These are phyloP conservation scores for Pleurotus djamor DNA, from an alignment of 768 basidiomycete species.

Conservation along the genomic window DNA sequence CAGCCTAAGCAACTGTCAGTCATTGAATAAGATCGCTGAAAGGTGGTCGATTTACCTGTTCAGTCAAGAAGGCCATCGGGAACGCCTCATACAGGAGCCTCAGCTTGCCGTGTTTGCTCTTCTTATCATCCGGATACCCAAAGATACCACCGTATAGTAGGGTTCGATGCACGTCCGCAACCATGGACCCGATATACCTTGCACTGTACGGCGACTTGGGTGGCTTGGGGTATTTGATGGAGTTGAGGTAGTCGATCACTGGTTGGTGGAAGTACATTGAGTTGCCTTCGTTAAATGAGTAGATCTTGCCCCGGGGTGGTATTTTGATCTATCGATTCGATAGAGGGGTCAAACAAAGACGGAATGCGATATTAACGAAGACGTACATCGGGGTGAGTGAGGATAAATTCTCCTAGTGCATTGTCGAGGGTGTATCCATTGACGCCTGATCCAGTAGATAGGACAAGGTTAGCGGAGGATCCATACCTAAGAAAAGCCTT, in stretches of 20 bases:
- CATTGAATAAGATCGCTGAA: too few species aligned
- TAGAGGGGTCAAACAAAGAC: background rate
- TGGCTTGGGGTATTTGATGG: conserved; percentile 84
- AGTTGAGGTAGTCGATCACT: conserved; percentile 78
- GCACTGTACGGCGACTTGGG: conserved; percentile 87
- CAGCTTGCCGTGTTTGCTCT: conserved; percentile 94
- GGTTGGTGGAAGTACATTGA: conserved; percentile 90
- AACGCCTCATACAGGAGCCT: conserved; percentile 96
- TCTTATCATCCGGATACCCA: conserved; percentile 97
- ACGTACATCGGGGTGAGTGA: conserved; percentile 89
- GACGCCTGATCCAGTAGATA: conserved; percentile 93
- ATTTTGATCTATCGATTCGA: conserved; percentile 70
- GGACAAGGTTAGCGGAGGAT: conserved; percentile 94
- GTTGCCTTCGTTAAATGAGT: conserved; percentile 99
- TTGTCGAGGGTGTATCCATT: conserved; percentile 98
- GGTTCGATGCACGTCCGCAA: conserved; percentile 96
- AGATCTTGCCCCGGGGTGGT: conserved; percentile 94
- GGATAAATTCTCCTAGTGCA: conserved; percentile 94
- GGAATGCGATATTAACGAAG: conserved; percentile 7
- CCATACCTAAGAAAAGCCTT: conserved; percentile 50
- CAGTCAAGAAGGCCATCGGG: conserved; percentile 96
- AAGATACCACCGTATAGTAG: conserved; percentile 98
- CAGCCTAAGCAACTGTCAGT: conserved; percentile 77
- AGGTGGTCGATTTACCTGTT: too few species aligned
- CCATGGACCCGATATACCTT: conserved; percentile 98